These are phyloP conservation scores for Trichophyton schoenleinii DNA, from an alignment of 2,329 filamentous ascomycete species.

Conservation along the genomic window DNA sequence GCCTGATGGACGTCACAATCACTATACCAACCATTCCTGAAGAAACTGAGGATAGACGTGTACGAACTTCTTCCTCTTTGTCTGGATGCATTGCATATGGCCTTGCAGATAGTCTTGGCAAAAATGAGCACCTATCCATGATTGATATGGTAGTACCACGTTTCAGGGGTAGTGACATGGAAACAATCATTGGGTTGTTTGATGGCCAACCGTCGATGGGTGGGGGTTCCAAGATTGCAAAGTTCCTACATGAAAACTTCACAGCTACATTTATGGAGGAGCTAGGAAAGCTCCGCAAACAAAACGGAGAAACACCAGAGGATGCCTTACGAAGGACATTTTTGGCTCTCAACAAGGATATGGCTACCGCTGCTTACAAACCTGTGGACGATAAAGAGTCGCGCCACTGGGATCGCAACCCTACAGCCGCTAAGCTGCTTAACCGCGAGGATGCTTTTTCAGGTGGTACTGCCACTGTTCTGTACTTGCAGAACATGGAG, in stretches of 20 bases:
- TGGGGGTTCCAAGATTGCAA: constrained; percentile 88
- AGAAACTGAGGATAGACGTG: constrained; percentile 85
- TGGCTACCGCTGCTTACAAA: constrained; percentile 72
- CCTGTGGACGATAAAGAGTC: constrained; percentile 61
- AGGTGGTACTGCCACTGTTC: constrained; percentile 80
- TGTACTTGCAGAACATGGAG: constrained; percentile 80
- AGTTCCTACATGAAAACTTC: constrained; percentile 94
- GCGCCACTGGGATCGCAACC: constrained; percentile 49
- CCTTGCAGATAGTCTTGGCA: constrained; percentile 91
- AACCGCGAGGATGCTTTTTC: constrained; percentile 81
- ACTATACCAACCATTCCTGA: constrained; percentile 89
- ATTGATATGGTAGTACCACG: constrained; percentile 90
- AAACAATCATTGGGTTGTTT: constrained; percentile 87
- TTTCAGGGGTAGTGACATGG: constrained; percentile 78
- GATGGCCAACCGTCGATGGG: constrained; percentile 83
- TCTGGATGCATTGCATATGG: constrained; percentile 87
- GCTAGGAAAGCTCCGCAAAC: constrained; percentile 56
- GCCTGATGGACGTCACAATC: constrained; percentile 94
- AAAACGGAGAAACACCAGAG: constrained; percentile 58
- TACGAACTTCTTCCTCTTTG: constrained; percentile 89
- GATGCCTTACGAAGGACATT: constrained; percentile 83
- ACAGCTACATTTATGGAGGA: constrained; percentile 72
- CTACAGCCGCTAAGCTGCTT: constrained; percentile 60
- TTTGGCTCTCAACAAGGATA: constrained; percentile 80
- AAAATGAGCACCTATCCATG: constrained; percentile 86